Evolutionary conservation across 2,329 filamentous ascomycete genomes (phyloP), one percentile per base, ranked within the genome.

Genomic region (Emericellopsis cladophorae): DNA sequence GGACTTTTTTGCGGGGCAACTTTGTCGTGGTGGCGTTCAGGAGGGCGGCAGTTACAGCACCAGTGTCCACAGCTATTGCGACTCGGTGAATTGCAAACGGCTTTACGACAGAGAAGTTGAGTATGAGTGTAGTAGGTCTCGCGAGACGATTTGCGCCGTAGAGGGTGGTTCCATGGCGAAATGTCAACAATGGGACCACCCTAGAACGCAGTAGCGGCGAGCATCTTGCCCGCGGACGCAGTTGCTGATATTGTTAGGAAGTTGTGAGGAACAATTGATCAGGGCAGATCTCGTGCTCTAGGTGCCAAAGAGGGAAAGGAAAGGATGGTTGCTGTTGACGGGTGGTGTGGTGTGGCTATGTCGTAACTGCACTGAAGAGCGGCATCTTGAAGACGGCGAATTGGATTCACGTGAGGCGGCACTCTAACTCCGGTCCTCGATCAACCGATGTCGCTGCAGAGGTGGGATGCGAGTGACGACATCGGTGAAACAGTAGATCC

Each of bases 111-210:
- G 18, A 21, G 18, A 29, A 4, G 3, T 29, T 29, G 26, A 29
- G 12, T 29, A 9, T 6, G 38, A 18, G 24, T 33, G n/a, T 39
- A 33, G 16, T 31, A 15, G 45, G 41, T 48, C 48, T 55, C 43
- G 42, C 45, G 54, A 42, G 44, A 56, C 54, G 51, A 59, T 55
- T 54, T 49, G 55, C 53, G 56, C 62, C 62, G 58, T 57, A 56
- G 68, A 72, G 67, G 68, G 68, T 70, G 69, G 67, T 69, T 64
- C 71, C 73, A 75, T 76, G 57, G 64, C 61, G 62, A 66, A 60
- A 52, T 54, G 56, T 56, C 58, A 59, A 45, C 61, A 51, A 49
- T 47, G 46, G 56, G 55, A 59, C 70, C 68, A 73, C 69, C 68
- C 68, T 72, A 75, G 48, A 67, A 67, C 45, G 62, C 63, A 68